phyloP scores from a whole-genome alignment of 2,329 filamentous ascomycete species.

The Gyromitra esculenta region DNA sequence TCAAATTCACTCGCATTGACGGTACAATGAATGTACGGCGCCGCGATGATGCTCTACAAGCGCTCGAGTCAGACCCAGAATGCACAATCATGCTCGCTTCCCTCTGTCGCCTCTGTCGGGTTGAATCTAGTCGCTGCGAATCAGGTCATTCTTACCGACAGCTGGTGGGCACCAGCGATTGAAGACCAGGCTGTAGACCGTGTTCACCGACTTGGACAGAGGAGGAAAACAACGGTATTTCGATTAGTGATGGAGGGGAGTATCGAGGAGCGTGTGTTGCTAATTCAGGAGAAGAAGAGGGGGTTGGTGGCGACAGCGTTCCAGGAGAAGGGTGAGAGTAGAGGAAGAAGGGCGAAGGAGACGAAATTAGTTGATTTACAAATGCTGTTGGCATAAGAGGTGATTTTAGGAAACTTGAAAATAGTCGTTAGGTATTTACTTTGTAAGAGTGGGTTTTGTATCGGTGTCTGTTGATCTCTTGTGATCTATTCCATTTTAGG shows the following conservation, averaged over 20 bases:
- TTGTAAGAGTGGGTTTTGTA: not conserved
- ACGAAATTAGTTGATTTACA: slow-evolving; percentile 64
- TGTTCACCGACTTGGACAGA: slow-evolving; percentile 86
- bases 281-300: slow-evolving; percentile 81
- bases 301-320: slow-evolving; percentile 81
- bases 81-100: slow-evolving; percentile 83
- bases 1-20: slow-evolving; percentile 77
- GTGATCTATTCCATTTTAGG: not conserved
- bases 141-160: slow-evolving; percentile 83
- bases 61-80: slow-evolving; percentile 72
- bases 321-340: slow-evolving; percentile 72
- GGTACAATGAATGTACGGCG: slow-evolving; percentile 76
- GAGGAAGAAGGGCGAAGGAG: slow-evolving; percentile 66
- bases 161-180: slow-evolving; percentile 92
- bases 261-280: slow-evolving; percentile 82
- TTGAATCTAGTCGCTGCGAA: slow-evolving; percentile 87
- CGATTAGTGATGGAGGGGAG: slow-evolving; percentile 81
- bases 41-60: slow-evolving; percentile 76
- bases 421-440: not conserved
- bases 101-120: slow-evolving; percentile 84
- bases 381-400: slow-evolving; percentile 9
- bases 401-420: not conserved
- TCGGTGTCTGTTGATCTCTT: not conserved
- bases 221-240: slow-evolving; percentile 79
- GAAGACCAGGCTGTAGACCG: slow-evolving; percentile 92